Percentiles rank a stretch among this genome's conserved stretches.
phyloP scores from a whole-genome alignment of 2,329 filamentous ascomycete species.

The Harringtonia lauricola region DNA sequence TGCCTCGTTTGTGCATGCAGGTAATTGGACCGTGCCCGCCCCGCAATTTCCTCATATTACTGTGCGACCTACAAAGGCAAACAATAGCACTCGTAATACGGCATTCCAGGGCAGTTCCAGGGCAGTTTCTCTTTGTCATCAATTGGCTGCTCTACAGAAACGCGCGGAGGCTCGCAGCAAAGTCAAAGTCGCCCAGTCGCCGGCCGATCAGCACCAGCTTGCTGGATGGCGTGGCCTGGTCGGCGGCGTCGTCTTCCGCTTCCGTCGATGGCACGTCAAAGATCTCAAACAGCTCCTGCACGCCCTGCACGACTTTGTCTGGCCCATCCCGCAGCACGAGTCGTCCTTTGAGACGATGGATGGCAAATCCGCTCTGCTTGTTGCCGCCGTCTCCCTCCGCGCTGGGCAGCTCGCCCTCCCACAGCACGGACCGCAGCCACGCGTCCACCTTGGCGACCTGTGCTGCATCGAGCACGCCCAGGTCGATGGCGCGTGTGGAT shows the following conservation, averaged over 20 bases:
- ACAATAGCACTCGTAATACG: no score
- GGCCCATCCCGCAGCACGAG: slow-evolving; percentile 53
- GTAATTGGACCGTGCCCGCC: no score
- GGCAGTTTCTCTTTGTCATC: no score
- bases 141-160: neutral
- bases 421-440: slow-evolving; percentile 76
- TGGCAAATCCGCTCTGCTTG: slow-evolving; percentile 47
- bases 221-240: slow-evolving; percentile 21
- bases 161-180: slow-evolving; percentile 29
- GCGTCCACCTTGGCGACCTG: slow-evolving; percentile 58
- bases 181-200: slow-evolving; percentile 37
- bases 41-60: no score
- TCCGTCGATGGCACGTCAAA: slow-evolving; percentile 44
- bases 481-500: slow-evolving; percentile 63
- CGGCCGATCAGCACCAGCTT: slow-evolving; percentile 57
- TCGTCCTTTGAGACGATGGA: slow-evolving; percentile 81
- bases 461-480: slow-evolving; percentile 45
- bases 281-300: slow-evolving; percentile 88
- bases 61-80: no score
- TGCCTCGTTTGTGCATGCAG: no score
- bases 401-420: slow-evolving; percentile 58
- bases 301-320: slow-evolving; percentile 76
- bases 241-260: slow-evolving; percentile 14
- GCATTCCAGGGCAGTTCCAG: no score
- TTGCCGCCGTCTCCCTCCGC: neutral